Base-by-base conservation (phyloP, 2,329 filamentous ascomycete genomes). In the Neocucurbitaria cava region DNA sequence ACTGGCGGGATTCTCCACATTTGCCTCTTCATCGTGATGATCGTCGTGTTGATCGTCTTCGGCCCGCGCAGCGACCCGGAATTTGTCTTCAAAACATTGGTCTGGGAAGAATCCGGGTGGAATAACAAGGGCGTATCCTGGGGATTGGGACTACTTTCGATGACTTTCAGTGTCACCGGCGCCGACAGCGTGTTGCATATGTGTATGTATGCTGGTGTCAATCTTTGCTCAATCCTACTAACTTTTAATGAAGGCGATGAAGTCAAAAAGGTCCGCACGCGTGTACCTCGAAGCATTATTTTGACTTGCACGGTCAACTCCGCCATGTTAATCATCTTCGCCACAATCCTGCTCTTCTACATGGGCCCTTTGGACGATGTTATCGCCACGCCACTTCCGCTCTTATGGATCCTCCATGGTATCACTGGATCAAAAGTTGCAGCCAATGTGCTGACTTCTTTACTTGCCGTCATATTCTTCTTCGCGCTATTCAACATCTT, bases 181-280 rank as follows among this genome's bases (percentile, higher is more conserved):
- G 80, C 80, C 45, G 81, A 83, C 41, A 76, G 79, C 9, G 77
- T 78, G 11, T 71, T 83, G 0, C 81, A 83, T 26, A 68, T 71
- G 61, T 69, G 66, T 69, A 58, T 33, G 60, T 62, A 13, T 15
- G 13, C 38, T 6, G 3, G 15, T 11, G 3, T 31, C 21, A 18
- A 2, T 15, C 24, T 13, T 30, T 31, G 10, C 41, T 18, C 26
- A 17, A 17, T 31, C 10, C 7, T n/a, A 17, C 51, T 59, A 24
- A 58, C 24, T 3, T 52, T n/a, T 52, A 18, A 9, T 21, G 24
- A 31, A 62, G 70, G 66, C 21, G 72, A 73, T 23, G 70, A 80
- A 48, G 76, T 81, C 2, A 79, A 79, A 45, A 73, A 77, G 15
- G 77, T 79, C 1, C 62, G 59, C 38, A 65, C 58, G 3, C 64